Percentiles rank a stretch among this genome's conserved stretches.
Evolutionary conservation across 2,329 filamentous ascomycete species (phyloP).

Genomic region (Helicocarpus griseus): DNA sequence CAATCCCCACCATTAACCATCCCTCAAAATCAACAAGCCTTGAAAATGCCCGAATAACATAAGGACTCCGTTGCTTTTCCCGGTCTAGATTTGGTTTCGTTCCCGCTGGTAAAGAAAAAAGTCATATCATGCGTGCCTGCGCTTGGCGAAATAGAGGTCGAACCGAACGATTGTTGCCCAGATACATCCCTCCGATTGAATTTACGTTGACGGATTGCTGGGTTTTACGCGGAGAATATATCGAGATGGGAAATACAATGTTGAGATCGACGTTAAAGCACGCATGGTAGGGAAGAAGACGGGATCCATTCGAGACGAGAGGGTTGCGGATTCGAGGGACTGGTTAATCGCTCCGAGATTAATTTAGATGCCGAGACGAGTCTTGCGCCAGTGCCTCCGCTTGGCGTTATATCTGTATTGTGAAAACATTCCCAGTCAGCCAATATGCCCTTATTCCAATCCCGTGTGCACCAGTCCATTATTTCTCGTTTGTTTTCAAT

Average conservation of each 20-base stretch:
- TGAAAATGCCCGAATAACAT: too few relatives aligned
- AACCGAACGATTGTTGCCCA: background rate
- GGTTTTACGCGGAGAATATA: background rate
- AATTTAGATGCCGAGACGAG: slow-evolving; percentile 85
- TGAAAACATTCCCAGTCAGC: background rate
- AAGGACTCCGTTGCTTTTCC: too few relatives aligned
- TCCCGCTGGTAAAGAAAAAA: too few relatives aligned
- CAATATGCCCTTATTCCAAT: background rate
- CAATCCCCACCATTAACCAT: background rate
- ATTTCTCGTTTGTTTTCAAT: background rate
- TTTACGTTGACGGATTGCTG: background rate
- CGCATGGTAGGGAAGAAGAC: background rate
- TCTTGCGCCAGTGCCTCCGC: slow-evolving; percentile 99
- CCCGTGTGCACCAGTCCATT: background rate
- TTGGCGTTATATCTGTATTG: slow-evolving; percentile 92
- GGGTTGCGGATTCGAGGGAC: slow-evolving; percentile 19
- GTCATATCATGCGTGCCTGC: too few relatives aligned
- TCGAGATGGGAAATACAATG: background rate
- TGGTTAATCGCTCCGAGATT: slow-evolving; percentile 42
- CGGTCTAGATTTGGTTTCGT: too few relatives aligned
- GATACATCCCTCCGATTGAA: background rate
- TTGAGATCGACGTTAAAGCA: background rate
- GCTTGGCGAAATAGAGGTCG: background rate
- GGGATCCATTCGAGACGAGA: background rate
- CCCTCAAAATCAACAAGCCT: background rate